Evolutionary conservation across 805 yeast genomes (phyloP).

Genomic region (Lachancea fermentati): DNA sequence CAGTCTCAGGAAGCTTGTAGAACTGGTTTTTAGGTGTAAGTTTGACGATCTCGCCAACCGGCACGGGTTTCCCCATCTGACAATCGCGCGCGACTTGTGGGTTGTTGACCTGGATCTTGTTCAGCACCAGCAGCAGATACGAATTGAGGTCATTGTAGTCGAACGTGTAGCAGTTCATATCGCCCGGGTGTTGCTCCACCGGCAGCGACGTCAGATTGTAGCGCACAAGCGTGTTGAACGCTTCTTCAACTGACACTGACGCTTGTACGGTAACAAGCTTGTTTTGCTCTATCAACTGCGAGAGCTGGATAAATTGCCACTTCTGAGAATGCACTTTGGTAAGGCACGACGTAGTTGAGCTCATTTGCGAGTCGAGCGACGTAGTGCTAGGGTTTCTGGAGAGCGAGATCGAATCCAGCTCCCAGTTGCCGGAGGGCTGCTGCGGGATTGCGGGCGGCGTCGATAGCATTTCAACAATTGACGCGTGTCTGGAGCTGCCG

Average conservation of each 20-base stretch:
- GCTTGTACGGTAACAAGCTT: constrained; percentile 67
- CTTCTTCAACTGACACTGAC: constrained; percentile 72
- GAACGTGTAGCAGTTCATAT: constrained; percentile 71
- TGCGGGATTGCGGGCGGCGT: constrained; percentile 65
- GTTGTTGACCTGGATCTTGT: constrained; percentile 46
- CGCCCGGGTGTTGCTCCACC: constrained; percentile 51
- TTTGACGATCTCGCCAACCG: constrained; percentile 81
- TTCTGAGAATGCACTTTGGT: constrained; percentile 32
- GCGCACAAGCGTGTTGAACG: constrained; percentile 69
- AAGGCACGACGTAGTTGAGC: constrained; percentile 7
- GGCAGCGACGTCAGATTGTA: constrained; percentile 85
- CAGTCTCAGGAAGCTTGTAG: constrained; percentile 64
- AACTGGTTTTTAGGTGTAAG: constrained; percentile 87
- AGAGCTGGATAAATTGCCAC: constrained; percentile 69
- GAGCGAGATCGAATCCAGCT: constrained; percentile 8
- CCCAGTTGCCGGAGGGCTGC: constrained; percentile 12
- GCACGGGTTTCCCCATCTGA: constrained; percentile 82
- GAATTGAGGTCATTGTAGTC: constrained; percentile 91
- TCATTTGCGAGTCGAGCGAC: constrained; percentile 9
- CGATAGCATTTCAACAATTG: constrained; percentile 68
- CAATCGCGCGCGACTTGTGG: constrained; percentile 46
- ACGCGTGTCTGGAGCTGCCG: constrained; percentile 43
- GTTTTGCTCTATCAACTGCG: constrained; percentile 72
- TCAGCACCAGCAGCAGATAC: constrained; percentile 75
- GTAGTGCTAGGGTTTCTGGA: constrained; percentile 9